Conservation (phyloP, 768 basidiomycete species). For the Kwoniella heveanensis region DNA sequence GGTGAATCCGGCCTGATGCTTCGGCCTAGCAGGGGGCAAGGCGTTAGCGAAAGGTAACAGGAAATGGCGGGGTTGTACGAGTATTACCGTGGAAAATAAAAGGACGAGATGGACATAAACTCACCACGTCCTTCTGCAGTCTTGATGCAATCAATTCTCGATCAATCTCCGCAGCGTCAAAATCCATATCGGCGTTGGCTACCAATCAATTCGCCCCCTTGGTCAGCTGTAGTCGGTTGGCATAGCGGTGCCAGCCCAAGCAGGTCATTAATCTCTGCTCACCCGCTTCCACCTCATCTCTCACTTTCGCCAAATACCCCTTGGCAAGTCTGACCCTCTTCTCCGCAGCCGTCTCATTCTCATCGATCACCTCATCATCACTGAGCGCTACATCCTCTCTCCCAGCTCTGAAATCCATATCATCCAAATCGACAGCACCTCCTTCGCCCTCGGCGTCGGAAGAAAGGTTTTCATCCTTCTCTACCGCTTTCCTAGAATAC, state of each 20-base stretch:
- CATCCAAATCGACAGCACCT: constrained; percentile 61
- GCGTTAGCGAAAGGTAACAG: too few species aligned
- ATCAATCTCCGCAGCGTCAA: constrained; percentile 94
- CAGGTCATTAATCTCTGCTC: not conserved
- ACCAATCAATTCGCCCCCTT: not conserved
- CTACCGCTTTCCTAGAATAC: constrained; percentile 12
- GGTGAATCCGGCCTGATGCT: constrained; percentile 47
- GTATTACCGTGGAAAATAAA: not conserved
- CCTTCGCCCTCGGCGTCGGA: constrained; percentile 46
- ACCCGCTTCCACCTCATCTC: constrained; percentile 68
- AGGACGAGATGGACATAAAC: constrained; percentile 32
- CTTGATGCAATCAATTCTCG: constrained; percentile 85
- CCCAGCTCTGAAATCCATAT: constrained; percentile 69
- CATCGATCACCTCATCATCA: constrained; percentile 71
- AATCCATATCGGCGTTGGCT: constrained; percentile 75
- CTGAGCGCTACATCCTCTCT: constrained; percentile 65
- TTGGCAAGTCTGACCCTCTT: constrained; percentile 89
- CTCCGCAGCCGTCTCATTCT: constrained; percentile 86
- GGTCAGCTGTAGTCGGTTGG: too few species aligned
- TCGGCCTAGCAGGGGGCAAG: constrained; percentile 37
- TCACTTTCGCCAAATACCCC: constrained; percentile 82
- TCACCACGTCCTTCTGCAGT: constrained; percentile 81
- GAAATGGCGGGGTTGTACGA: not conserved
- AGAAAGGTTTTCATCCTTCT: constrained; percentile 45
- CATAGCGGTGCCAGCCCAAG: not conserved